Evolutionary conservation across 2,329 filamentous ascomycete genomes (phyloP).

Genomic region (Helicocarpus griseus): DNA sequence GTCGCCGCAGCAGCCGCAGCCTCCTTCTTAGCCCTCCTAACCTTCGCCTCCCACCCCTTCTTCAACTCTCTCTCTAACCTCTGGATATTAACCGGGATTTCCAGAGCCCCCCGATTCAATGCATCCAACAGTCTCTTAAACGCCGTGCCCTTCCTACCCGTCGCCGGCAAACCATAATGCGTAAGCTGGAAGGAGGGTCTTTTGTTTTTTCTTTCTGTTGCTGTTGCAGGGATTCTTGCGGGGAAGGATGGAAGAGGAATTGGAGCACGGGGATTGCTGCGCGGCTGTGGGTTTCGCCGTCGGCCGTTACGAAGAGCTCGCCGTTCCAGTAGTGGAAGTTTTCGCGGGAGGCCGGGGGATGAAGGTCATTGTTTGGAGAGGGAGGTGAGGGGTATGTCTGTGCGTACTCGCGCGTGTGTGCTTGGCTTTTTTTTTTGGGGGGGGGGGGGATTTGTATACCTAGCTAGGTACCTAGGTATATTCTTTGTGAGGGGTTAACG

Average conservation of each 20-base stretch:
- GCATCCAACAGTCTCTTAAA: slow-evolving; percentile 52
- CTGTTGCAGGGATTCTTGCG: slow-evolving; percentile 28
- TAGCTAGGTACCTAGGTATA: no score
- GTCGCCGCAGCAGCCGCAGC: slow-evolving; percentile 34
- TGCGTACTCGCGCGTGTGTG: no score
- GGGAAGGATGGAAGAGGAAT: slow-evolving; percentile 28
- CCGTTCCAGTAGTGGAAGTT: slow-evolving; percentile 37
- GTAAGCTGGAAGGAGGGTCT: slow-evolving; percentile 46
- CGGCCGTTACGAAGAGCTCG: slow-evolving; percentile 37
- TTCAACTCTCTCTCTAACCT: slow-evolving; percentile 47
- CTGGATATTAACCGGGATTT: slow-evolving; percentile 40
- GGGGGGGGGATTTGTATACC: no score
- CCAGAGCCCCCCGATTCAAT: slow-evolving; percentile 39
- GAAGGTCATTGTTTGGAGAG: slow-evolving; percentile 6
- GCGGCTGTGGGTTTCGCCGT: slow-evolving; percentile 38
- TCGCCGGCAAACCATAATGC: slow-evolving; percentile 50
- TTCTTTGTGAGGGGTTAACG: no score
- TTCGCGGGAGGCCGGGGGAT: slow-evolving; percentile 24
- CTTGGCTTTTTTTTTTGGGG: no score
- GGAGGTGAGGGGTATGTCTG: not conserved
- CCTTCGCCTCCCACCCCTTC: slow-evolving; percentile 46
- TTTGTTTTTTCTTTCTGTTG: not conserved
- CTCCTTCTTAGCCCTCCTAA: slow-evolving; percentile 37
- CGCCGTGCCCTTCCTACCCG: slow-evolving; percentile 49
- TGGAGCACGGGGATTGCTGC: slow-evolving; percentile 37